Conservation (phyloP, 306 rosid genomes). For the Rosa persica region DNA sequence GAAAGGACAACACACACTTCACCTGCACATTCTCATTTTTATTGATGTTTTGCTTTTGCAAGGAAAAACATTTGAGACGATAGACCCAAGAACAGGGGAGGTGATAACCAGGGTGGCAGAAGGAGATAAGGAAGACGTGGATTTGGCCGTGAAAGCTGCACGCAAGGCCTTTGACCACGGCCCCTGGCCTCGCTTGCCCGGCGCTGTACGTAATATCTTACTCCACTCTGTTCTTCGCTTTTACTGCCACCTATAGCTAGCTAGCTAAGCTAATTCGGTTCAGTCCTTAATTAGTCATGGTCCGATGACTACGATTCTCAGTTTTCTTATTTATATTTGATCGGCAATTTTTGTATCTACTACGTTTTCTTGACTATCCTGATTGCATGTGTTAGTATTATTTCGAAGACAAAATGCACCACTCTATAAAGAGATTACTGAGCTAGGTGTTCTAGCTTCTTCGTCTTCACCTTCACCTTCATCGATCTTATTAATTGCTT, state of each 20-base stretch:
- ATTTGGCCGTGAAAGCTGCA: conserved; percentile 80
- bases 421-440: neutral
- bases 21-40: neutral
- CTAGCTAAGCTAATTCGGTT: neutral
- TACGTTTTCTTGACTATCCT: neutral
- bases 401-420: neutral
- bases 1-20: neutral
- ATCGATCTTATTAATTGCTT: too few relatives aligned
- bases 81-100: conserved; percentile 72
- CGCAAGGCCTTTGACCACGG: conserved; percentile 82
- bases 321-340: too few relatives aligned
- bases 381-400: neutral
- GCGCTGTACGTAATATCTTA: conserved; percentile 41
- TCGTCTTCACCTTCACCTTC: too few relatives aligned
- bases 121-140: conserved; percentile 60
- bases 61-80: conserved; percentile 80
- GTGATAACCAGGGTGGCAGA: conserved; percentile 58
- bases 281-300: neutral
- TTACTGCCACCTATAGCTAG: neutral
- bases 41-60: neutral
- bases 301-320: too few relatives aligned
- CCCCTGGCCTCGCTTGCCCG: conserved; percentile 86
- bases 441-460: neutral
- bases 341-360: neutral
- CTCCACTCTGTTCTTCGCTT: neutral